phyloP scores from a whole-genome alignment of 2,329 filamentous ascomycete genomes.

The Colletotrichum aenigma region DNA sequence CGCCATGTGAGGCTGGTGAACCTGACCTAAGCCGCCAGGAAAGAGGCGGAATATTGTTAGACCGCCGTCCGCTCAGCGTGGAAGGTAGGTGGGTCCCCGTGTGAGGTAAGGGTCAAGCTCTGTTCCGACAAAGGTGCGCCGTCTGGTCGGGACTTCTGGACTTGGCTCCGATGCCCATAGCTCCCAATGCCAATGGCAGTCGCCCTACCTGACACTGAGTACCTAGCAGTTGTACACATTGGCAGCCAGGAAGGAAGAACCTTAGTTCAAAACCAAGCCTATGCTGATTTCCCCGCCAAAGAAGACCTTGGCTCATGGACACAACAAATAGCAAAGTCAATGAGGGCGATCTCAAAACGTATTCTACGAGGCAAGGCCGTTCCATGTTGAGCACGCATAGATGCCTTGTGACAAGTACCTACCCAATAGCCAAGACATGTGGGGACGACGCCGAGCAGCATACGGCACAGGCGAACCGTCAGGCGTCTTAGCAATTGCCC shows the following conservation, averaged over 20 bases:
- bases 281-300: too few species aligned
- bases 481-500: not conserved
- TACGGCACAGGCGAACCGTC: not conserved
- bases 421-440: not conserved
- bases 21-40: not conserved
- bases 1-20: not conserved
- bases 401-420: not conserved
- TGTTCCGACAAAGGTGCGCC: not conserved
- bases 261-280: not conserved
- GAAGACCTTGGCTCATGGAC: too few species aligned
- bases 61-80: not conserved
- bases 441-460: not conserved
- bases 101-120: too few species aligned
- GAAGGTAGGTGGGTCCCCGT: too few species aligned
- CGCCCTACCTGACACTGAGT: not conserved
- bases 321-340: not conserved
- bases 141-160: not conserved
- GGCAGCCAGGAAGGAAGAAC: not conserved
- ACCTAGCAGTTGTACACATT: not conserved
- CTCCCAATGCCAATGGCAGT: not conserved
- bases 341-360: not conserved
- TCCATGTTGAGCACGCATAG: not conserved
- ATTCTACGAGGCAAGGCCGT: not conserved
- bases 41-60: not conserved
- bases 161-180: not conserved